phyloP scores from a whole-genome alignment of 371 early-diverging fungal species.

The Mortierella sp. region DNA sequence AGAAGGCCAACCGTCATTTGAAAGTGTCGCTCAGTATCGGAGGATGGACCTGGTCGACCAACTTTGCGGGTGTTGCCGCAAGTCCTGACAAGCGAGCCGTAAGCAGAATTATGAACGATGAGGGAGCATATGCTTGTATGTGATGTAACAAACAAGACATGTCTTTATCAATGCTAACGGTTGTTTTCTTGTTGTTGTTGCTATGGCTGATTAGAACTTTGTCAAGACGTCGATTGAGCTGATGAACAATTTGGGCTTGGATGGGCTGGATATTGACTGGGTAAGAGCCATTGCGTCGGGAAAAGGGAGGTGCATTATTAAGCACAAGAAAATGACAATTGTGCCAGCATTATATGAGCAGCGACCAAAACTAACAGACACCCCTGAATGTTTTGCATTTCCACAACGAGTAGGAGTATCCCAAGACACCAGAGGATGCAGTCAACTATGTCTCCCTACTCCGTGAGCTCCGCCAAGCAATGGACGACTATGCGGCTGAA shows the following conservation, averaged over 20 bases:
- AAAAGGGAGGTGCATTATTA: not conserved
- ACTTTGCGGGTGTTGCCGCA: conserved; percentile 83
- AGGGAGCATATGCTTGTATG: not conserved
- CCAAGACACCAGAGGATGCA: conserved; percentile 80
- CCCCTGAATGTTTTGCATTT: not conserved
- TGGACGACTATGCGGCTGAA: conserved; percentile 65
- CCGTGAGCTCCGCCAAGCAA: conserved; percentile 71
- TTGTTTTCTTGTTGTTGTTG: not conserved
- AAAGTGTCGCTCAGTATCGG: conserved; percentile 86
- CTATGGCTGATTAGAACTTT: conserved; percentile 60
- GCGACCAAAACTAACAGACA: not conserved
- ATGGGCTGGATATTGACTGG: conserved; percentile 67
- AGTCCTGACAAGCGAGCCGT: conserved; percentile 64
- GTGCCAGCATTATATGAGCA: not conserved
- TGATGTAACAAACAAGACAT: not conserved
- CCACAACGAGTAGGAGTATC: conserved; percentile 83
- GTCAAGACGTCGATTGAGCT: conserved; percentile 70
- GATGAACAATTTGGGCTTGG: conserved; percentile 70
- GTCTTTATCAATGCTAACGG: not conserved
- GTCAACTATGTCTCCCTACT: conserved; percentile 81
- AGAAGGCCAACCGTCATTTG: conserved; percentile 74
- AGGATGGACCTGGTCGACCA: conserved; percentile 90
- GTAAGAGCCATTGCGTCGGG: conserved; percentile 13
- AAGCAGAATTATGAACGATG: conserved; percentile 7
- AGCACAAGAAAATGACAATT: too few relatives aligned